Conservation (phyloP, 768 basidiomycete genomes). For the Amanita molliuscula region DNA sequence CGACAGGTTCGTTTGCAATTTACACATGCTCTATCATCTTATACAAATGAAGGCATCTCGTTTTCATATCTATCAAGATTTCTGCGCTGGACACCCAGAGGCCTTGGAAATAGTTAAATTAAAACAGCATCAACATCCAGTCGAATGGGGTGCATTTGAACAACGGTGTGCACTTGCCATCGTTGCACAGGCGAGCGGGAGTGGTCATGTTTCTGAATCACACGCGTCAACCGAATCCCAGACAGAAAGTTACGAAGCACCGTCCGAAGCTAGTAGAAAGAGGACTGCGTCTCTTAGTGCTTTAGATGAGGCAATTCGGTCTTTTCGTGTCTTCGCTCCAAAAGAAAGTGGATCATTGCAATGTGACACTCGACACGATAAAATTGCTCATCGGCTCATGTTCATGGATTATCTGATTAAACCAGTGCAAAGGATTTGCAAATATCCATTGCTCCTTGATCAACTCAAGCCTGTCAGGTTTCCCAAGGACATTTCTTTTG, state of each 20-base stretch:
- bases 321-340: slow-evolving; percentile 25
- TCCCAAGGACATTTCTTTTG: slow-evolving; percentile 18
- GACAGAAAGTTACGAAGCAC: slow-evolving; percentile 4
- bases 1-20: slow-evolving; percentile 34
- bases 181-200: slow-evolving; percentile 21
- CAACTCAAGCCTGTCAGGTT: slow-evolving; percentile 40
- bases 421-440: slow-evolving; percentile 94
- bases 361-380: slow-evolving; percentile 17
- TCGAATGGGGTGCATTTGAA: slow-evolving; percentile 83
- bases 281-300: slow-evolving; percentile 43
- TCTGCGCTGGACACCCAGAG: slow-evolving; percentile 81
- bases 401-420: slow-evolving; percentile 91
- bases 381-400: slow-evolving; percentile 34
- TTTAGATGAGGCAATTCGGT: slow-evolving; percentile 33
- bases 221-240: slow-evolving; percentile 6
- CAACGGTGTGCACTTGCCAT: slow-evolving; percentile 57
- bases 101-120: slow-evolving; percentile 68
- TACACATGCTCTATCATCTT: not conserved
- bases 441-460: slow-evolving; percentile 84
- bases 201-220: slow-evolving; percentile 8
- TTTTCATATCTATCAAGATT: slow-evolving; percentile 75
- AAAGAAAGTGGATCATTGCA: slow-evolving; percentile 21
- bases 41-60: slow-evolving; percentile 44
- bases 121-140: slow-evolving; percentile 47
- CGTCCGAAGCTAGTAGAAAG: slow-evolving; percentile 19